Evolutionary conservation across 1,139 yeast species (phyloP).

Genomic region (Scheffersomyces parashehatae): DNA sequence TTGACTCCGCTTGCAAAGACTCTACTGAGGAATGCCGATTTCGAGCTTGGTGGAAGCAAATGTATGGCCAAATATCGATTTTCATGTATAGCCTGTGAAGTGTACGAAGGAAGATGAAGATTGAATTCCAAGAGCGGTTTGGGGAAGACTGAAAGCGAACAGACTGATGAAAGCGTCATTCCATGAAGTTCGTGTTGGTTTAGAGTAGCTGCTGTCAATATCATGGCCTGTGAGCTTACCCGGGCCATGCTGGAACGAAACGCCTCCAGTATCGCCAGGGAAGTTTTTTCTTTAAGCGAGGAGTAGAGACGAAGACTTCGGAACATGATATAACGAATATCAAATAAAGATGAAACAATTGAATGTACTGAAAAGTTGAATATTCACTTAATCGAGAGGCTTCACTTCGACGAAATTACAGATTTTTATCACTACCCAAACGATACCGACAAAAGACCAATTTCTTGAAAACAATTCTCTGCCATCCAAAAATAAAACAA

Average conservation of each 20-base stretch:
- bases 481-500: no score
- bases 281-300: no score
- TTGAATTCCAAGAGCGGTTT: slow-evolving; percentile 77
- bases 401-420: neutral
- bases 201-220: slow-evolving; percentile 29
- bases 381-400: neutral
- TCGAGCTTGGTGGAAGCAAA: slow-evolving; percentile 58
- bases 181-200: slow-evolving; percentile 50
- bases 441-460: no score
- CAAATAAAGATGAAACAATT: no score
- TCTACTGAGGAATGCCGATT: slow-evolving; percentile 55
- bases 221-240: slow-evolving; percentile 47
- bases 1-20: slow-evolving; percentile 62
- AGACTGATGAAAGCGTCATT: slow-evolving; percentile 78
- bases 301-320: no score
- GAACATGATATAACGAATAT: no score
- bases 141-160: slow-evolving; percentile 75
- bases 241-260: slow-evolving; percentile 35
- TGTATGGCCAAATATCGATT: slow-evolving; percentile 68
- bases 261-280: neutral
- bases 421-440: no score
- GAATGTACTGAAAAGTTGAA: no score
- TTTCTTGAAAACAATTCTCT: no score
- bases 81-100: slow-evolving; percentile 63
- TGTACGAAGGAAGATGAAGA: slow-evolving; percentile 77